phyloP scores from a whole-genome alignment of 148 eudicot species.

The Rhododendron simsii region DNA sequence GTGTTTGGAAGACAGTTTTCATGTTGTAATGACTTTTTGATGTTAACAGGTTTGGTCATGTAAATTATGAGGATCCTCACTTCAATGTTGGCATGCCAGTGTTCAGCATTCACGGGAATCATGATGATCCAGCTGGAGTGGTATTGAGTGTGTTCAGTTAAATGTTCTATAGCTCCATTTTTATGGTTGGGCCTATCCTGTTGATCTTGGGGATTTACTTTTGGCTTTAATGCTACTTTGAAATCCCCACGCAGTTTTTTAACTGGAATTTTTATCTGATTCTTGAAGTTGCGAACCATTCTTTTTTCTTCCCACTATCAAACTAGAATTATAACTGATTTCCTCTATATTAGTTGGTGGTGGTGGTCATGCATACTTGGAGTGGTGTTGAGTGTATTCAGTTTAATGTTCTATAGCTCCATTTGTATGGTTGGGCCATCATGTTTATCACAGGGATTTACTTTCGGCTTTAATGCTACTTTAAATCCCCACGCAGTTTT shows the following conservation, averaged over 20 bases:
- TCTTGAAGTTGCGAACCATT: not conserved
- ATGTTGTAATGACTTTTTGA: conserved; percentile 1
- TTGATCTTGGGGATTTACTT: not conserved
- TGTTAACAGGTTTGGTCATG: conserved; percentile 87
- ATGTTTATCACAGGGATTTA: not conserved
- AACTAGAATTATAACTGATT: not conserved
- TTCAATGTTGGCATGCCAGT: conserved; percentile 98
- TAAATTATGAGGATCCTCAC: conserved; percentile 98
- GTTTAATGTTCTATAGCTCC: not conserved
- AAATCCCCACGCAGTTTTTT: not conserved
- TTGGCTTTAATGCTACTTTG: not conserved
- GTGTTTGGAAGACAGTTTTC: not conserved
- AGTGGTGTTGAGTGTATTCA: conserved; percentile 57
- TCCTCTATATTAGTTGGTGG: not conserved
- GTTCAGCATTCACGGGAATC: conserved; percentile 99
- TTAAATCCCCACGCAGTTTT: not conserved
- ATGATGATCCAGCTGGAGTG: conserved; percentile 99
- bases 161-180: not conserved
- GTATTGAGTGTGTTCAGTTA: conserved; percentile 34
- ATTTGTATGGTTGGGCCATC: not conserved
- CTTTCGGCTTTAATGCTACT: not conserved
- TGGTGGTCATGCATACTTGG: conserved; percentile 25
- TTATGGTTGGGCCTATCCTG: not conserved
- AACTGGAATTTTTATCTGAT: not conserved
- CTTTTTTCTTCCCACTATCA: not conserved